Evolutionary conservation across 78 protist species (phyloP), one percentile per base, ranked within the genome.

Genomic region (Dictyostelium capitatum): DNA sequence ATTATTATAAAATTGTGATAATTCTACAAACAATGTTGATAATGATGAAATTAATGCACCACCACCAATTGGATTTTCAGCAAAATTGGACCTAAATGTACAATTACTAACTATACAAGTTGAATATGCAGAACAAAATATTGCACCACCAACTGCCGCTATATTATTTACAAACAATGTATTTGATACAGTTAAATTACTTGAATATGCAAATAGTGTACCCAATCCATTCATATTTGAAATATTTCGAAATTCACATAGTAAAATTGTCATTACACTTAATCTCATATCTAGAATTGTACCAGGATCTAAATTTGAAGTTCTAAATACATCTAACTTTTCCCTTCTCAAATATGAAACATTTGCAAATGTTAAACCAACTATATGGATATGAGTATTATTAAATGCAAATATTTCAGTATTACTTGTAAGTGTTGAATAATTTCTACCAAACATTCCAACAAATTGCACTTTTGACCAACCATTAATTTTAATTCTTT

Each of bases 21-120:
- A 6, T 14, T 30, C 19, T 5, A 79, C 37, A 62, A 30, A 79
- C 19, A 56, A 10, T 19, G 47, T 47, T 48, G 72, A 54, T 17
- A 48, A 46, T 9, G 51, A 23, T 1, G 56, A 15, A 7, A 54
- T 19, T 4, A 79, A 14, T 6, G 32, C 72, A 51, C 82, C 82
- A 37, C 83, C 83, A 23, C 83, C 83, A 28, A 79, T 15, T 9
- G 51, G 25, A 56, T 56, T 47, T 7, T 28, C 19, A 9, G 83
- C 83, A 6, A 79, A 12, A 32, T 51, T 54, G 0, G 72, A 30
- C 19, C 30, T 15, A 32, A 79, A 30, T 54, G 51, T 30, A 20
- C 72, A 79, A 4, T 75, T 43, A 15, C 48, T 75, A 8, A 75
- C 41, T 5, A 75, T 25, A 48, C 81, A 75, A 43, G 54, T 54